Evolutionary conservation across 768 basidiomycete species (phyloP).

Genomic region (Dendrothele bispora): DNA sequence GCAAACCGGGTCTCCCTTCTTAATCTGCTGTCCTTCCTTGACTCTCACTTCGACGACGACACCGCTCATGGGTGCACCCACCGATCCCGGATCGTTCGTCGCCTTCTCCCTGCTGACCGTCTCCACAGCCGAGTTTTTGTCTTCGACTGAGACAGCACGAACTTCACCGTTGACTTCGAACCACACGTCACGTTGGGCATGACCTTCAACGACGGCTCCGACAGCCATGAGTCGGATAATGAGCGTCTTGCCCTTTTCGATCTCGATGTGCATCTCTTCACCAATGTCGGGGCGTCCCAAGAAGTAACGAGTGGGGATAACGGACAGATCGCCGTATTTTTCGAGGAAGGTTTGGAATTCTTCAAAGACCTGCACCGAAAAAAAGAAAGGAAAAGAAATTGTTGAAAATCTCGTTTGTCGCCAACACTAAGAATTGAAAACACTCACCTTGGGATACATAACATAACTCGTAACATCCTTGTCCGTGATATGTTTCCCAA

Average conservation of each 20-base stretch:
- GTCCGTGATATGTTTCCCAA: constrained; percentile 93
- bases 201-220: constrained; percentile 89
- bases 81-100: constrained; percentile 90
- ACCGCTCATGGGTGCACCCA: constrained; percentile 97
- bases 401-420: too few relatives aligned
- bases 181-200: constrained; percentile 95
- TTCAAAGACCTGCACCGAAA: constrained; percentile 77
- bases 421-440: too few relatives aligned
- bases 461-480: constrained; percentile 92
- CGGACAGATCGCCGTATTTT: constrained; percentile 93
- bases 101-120: constrained; percentile 95
- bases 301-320: constrained; percentile 97
- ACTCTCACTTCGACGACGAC: constrained; percentile 98
- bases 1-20: constrained; percentile 95
- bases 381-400: constrained; percentile 3
- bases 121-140: constrained; percentile 96
- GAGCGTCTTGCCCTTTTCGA: constrained; percentile 95
- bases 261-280: constrained; percentile 96
- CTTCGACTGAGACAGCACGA: constrained; percentile 93
- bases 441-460: constrained; percentile 93
- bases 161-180: constrained; percentile 98
- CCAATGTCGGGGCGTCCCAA: constrained; percentile 86
- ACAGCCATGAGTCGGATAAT: constrained; percentile 96
- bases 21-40: constrained; percentile 96
- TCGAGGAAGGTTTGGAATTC: constrained; percentile 94